Evolutionary conservation across 306 rosid species (phyloP).

Genomic region (Herpetospermum pedunculosum): DNA sequence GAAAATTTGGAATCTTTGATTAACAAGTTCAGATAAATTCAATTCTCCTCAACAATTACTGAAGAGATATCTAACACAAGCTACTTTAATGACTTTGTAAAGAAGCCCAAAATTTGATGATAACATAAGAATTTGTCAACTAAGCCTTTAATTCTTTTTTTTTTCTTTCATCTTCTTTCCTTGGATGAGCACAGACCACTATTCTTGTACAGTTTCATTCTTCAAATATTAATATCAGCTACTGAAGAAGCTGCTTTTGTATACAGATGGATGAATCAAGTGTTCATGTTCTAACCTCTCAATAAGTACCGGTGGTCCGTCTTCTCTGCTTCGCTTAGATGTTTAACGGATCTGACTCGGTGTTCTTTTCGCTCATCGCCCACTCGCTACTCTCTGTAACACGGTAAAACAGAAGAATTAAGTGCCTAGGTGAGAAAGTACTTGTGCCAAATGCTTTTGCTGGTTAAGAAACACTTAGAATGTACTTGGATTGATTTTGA

Average conservation of each 20-base stretch:
- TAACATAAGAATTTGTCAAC: not conserved
- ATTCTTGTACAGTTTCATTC: conserved; percentile 10
- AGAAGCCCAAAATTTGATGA: conserved; percentile 7
- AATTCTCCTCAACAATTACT: not conserved
- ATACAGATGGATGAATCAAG: conserved; percentile 16
- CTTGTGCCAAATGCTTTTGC: not conserved
- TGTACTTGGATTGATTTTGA: no score
- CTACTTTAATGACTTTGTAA: conserved; percentile 6
- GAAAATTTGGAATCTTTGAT: conserved; percentile 1
- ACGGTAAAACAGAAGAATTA: conserved; percentile 7
- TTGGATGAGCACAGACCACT: conserved; percentile 12
- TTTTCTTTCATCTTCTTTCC: not conserved
- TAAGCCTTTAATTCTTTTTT: not conserved
- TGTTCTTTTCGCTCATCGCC: conserved; percentile 50
- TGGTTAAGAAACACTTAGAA: no score
- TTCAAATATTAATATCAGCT: conserved; percentile 8
- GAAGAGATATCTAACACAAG: conserved; percentile 5
- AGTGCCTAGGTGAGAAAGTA: not conserved
- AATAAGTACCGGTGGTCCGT: conserved; percentile 8
- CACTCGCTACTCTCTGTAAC: conserved; percentile 60
- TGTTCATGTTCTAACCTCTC: conserved; percentile 15
- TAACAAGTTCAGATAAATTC: not conserved
- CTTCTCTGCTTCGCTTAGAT: conserved; percentile 26
- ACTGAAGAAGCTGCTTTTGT: conserved; percentile 14
- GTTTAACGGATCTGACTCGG: conserved; percentile 73